Conservation (phyloP, 2,329 filamentous ascomycete genomes). For the Colletotrichum spinosum region DNA sequence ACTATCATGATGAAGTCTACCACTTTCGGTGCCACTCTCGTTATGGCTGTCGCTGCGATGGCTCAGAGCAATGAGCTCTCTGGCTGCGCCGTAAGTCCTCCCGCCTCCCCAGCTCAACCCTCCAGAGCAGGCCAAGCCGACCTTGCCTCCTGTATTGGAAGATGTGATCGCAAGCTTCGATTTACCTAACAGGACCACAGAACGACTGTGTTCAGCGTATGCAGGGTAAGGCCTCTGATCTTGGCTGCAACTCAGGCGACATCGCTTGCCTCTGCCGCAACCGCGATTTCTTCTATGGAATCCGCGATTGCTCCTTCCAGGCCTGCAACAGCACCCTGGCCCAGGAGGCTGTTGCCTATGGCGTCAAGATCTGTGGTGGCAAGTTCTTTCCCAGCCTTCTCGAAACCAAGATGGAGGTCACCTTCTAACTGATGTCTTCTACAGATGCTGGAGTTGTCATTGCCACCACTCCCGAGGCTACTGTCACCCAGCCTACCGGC, state of each 20-base stretch:
- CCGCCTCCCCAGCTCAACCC: neutral
- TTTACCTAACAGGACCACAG: constrained; percentile 15
- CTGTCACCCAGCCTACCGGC: constrained; percentile 24
- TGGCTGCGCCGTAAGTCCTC: constrained; percentile 63
- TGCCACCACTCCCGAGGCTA: constrained; percentile 43
- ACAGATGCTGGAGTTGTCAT: constrained; percentile 28
- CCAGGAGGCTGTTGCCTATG: constrained; percentile 52
- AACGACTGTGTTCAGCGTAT: constrained; percentile 49
- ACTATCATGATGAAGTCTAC: constrained; percentile 32
- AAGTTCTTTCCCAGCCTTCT: constrained; percentile 34
- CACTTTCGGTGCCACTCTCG: constrained; percentile 45
- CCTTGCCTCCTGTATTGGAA: too few relatives aligned
- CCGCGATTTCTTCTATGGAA: constrained; percentile 59
- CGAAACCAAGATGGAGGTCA: neutral
- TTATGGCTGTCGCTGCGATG: constrained; percentile 52
- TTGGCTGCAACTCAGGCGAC: constrained; percentile 58
- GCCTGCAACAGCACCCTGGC: constrained; percentile 52
- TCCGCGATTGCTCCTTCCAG: constrained; percentile 63
- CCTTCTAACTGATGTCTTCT: neutral
- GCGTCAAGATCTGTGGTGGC: constrained; percentile 53
- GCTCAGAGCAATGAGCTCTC: constrained; percentile 52
- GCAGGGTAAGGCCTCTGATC: constrained; percentile 53
- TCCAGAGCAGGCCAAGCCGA: too few relatives aligned
- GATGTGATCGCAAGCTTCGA: too few relatives aligned
- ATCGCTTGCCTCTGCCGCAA: constrained; percentile 60